A percentile compares a stretch with the other conserved stretches of the same genome.
phyloP scores from a whole-genome alignment of 73 alveolate species.

The Paraurostyla sp. region DNA sequence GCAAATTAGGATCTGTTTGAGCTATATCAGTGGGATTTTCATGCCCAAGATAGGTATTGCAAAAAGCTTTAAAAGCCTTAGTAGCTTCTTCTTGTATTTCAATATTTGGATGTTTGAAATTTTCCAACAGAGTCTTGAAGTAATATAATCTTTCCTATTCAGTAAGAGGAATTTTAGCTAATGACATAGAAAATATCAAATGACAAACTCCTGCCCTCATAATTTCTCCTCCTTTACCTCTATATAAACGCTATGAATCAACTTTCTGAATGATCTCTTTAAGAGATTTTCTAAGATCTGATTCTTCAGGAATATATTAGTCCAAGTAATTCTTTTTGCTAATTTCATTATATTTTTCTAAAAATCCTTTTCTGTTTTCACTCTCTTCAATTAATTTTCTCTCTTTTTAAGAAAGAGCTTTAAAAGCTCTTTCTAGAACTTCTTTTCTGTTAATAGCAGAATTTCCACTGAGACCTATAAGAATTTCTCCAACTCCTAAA shows the following conservation, averaged over 20 bases:
- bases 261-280: conserved; percentile 78
- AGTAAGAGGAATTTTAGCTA: conserved; percentile 80
- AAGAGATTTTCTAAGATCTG: conserved; percentile 72
- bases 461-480: conserved; percentile 93
- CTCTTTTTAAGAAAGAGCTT: conserved; percentile 84
- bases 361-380: conserved; percentile 82
- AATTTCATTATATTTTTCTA: conserved; percentile 78
- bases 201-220: conserved; percentile 95
- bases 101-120: conserved; percentile 85
- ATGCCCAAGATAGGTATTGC: conserved; percentile 72
- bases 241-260: conserved; percentile 89
- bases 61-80: conserved; percentile 78
- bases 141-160: conserved; percentile 69
- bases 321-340: conserved; percentile 73
- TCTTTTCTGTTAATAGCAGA: conserved; percentile 78
- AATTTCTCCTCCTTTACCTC: conserved; percentile 99
- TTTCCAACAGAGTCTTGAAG: conserved; percentile 84
- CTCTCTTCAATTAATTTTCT: conserved; percentile 85
- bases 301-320: conserved; percentile 70
- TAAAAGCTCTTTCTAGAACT: conserved; percentile 85
- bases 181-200: conserved; percentile 81
- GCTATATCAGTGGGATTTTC: conserved; percentile 19
- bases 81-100: conserved; percentile 90
- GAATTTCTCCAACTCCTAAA: conserved; percentile 93
- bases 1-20: conserved; percentile 64